These are phyloP conservation scores for Aegilops bicornis DNA, from an alignment of 176 grass and related monocot species.

Conservation along the genomic window DNA sequence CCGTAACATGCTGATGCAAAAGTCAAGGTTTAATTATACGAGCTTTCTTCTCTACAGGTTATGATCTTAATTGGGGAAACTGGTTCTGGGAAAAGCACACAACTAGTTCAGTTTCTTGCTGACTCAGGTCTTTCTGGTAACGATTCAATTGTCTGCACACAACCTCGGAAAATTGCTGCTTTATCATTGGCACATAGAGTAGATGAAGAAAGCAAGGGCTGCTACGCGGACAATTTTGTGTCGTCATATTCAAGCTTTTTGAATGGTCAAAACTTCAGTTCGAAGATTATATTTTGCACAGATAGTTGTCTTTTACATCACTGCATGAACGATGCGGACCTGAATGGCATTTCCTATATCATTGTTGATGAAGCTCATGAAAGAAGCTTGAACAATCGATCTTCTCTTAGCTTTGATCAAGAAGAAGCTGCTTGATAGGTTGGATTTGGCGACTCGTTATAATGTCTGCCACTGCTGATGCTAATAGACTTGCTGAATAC, in stretches of 20 bases:
- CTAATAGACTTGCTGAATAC: slow-evolving; percentile 73
- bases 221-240: slow-evolving; percentile 57
- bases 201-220: slow-evolving; percentile 68
- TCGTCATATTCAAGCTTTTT: slow-evolving; percentile 55
- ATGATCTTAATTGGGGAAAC: slow-evolving; percentile 95
- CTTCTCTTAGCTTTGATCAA: slow-evolving; percentile 89
- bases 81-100: slow-evolving; percentile 95
- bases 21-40: neutral
- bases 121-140: slow-evolving; percentile 62
- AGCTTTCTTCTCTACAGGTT: slow-evolving; percentile 48
- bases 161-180: slow-evolving; percentile 89
- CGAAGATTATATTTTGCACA: slow-evolving; percentile 72
- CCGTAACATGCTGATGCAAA: neutral
- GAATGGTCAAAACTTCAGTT: slow-evolving; percentile 50
- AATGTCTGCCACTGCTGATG: slow-evolving; percentile 93
- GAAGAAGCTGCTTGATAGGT: slow-evolving; percentile 64
- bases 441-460: slow-evolving; percentile 85
- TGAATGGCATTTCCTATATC: slow-evolving; percentile 71
- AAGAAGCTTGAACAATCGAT: slow-evolving; percentile 94
- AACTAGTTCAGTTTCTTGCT: slow-evolving; percentile 84
- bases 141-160: slow-evolving; percentile 80
- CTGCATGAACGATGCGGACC: slow-evolving; percentile 54
- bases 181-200: slow-evolving; percentile 79
- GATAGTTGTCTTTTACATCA: slow-evolving; percentile 81
- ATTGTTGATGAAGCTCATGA: slow-evolving; percentile 96